phyloP scores from a whole-genome alignment of 176 grass and related monocot species.

The Avena sativa region DNA sequence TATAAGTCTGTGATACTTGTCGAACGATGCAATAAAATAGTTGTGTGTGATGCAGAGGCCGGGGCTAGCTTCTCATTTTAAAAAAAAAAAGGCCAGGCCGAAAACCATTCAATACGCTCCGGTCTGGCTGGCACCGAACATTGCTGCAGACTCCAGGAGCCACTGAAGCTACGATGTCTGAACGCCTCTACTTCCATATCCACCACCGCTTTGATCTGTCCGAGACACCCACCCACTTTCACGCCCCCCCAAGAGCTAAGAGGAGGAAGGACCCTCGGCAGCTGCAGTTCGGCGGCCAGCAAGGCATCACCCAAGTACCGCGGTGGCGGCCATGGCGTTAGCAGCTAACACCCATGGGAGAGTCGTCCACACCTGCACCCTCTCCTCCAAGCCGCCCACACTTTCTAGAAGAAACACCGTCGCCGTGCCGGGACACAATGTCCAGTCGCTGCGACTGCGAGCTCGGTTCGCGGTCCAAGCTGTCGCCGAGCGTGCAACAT shows the following conservation, averaged over 20 bases:
- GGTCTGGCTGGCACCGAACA: not conserved
- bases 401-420: slow-evolving; percentile 21
- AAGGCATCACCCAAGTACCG: not conserved
- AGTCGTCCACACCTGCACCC: not conserved
- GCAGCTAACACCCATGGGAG: slow-evolving; percentile 40
- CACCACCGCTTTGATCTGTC: slow-evolving; percentile 41
- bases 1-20: too few relatives aligned
- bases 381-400: slow-evolving; percentile 25
- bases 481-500: slow-evolving; percentile 57
- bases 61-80: too few relatives aligned
- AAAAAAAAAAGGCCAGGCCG: too few relatives aligned
- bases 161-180: slow-evolving; percentile 12
- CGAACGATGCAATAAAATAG: too few relatives aligned
- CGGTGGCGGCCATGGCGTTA: slow-evolving; percentile 54
- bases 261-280: not conserved
- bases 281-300: not conserved
- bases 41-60: too few relatives aligned
- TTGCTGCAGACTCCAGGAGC: not conserved
- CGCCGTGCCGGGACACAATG: slow-evolving; percentile 2
- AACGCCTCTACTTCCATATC: slow-evolving; percentile 62
- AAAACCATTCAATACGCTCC: too few relatives aligned
- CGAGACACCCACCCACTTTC: not conserved
- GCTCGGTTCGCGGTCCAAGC: slow-evolving; percentile 45
- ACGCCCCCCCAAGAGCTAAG: not conserved
- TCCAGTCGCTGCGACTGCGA: not conserved